A percentile compares a stretch with the other conserved stretches of the same genome.
Evolutionary conservation across 192 early-diverging fungal genomes (phyloP).

Genomic region (Entophlyctis luteolus): DNA sequence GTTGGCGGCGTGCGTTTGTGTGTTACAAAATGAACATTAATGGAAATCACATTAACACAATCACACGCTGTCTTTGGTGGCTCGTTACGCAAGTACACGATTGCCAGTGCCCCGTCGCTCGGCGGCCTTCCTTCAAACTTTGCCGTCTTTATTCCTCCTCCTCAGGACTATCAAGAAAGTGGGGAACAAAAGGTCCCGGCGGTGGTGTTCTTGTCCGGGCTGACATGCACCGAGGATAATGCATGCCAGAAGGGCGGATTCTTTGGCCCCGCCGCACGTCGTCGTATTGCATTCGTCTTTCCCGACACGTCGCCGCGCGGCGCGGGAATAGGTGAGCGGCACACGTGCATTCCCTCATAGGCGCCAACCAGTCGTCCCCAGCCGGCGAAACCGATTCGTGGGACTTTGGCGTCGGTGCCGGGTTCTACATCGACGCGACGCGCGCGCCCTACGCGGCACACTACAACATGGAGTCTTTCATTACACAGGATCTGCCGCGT

Average conservation of each 20-base stretch:
- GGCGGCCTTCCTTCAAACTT: slow-evolving; percentile 46
- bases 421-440: slow-evolving; percentile 41
- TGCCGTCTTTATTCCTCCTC: slow-evolving; percentile 68
- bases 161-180: slow-evolving; percentile 17
- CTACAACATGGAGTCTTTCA: slow-evolving; percentile 84
- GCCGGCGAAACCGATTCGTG: slow-evolving; percentile 68
- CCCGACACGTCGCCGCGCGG: slow-evolving; percentile 83
- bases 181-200: slow-evolving; percentile 35
- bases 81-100: not conserved
- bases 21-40: too few relatives aligned
- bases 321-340: slow-evolving; percentile 57
- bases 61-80: not conserved
- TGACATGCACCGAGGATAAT: slow-evolving; percentile 73
- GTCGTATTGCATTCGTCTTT: slow-evolving; percentile 70
- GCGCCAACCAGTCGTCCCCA: too few relatives aligned
- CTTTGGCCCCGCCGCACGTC: slow-evolving; percentile 55
- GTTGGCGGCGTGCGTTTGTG: too few relatives aligned
- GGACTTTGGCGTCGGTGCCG: slow-evolving; percentile 65
- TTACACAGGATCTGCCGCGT: slow-evolving; percentile 67
- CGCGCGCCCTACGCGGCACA: slow-evolving; percentile 14
- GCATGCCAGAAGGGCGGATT: slow-evolving; percentile 83
- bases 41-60: too few relatives aligned
- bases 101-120: not conserved
- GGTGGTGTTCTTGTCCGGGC: slow-evolving; percentile 76
- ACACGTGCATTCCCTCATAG: too few relatives aligned